These are phyloP conservation scores for Epichloe sibirici DNA, from an alignment of 2,329 filamentous ascomycete genomes.

Conservation along the genomic window DNA sequence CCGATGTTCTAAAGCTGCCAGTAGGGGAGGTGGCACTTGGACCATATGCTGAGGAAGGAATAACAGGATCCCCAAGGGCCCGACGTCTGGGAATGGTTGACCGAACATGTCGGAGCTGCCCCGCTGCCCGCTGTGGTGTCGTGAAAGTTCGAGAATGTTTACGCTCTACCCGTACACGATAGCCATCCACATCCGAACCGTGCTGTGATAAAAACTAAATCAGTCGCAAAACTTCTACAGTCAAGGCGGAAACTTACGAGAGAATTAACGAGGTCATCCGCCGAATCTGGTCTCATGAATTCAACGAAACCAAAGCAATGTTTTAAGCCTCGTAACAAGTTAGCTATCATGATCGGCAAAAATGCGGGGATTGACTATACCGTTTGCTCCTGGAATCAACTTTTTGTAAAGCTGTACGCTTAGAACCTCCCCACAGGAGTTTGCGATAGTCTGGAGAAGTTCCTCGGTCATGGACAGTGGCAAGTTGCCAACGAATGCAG, in stretches of 20 bases:
- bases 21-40: not conserved
- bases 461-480: constrained; percentile 24
- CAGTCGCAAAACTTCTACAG: not conserved
- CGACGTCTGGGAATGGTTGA: constrained; percentile 6
- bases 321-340: constrained; percentile 10
- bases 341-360: constrained; percentile 3
- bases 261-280: constrained; percentile 22
- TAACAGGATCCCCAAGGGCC: not conserved
- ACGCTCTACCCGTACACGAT: constrained; percentile 25
- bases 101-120: constrained; percentile 1
- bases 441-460: constrained; percentile 24
- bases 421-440: constrained; percentile 25
- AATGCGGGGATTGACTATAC: not conserved
- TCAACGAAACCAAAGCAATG: constrained; percentile 27
- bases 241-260: constrained; percentile 20
- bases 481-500: constrained; percentile 35
- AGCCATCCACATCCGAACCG: constrained; percentile 18
- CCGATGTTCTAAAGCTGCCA: not conserved
- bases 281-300: constrained; percentile 24
- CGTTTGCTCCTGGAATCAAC: constrained; percentile 8
- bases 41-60: not conserved
- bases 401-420: constrained; percentile 16
- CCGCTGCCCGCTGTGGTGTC: constrained; percentile 8
- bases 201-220: constrained; percentile 16
- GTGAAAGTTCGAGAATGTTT: constrained; percentile 18